Base-by-base conservation (phyloP, 2,329 filamentous ascomycete species). In the Cylindrodendrum hubeiense region DNA sequence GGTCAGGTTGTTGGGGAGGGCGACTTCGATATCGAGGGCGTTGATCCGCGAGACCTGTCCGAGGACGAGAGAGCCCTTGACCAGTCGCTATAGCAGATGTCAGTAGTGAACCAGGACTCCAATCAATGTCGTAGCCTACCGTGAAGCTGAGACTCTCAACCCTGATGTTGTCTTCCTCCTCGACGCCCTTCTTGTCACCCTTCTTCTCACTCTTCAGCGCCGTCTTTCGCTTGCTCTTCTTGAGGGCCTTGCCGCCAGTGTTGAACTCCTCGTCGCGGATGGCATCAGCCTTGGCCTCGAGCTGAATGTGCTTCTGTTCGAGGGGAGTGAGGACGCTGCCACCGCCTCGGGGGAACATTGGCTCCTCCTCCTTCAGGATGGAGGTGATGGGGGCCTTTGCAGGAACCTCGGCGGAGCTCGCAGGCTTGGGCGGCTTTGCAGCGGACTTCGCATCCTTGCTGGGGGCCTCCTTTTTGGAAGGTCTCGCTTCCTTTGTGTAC, bases 281-380 rank as follows among this genome's bases (percentile, higher is more conserved):
- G 43, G 95, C 96, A 84, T 99, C 96, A 73, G 92, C 91, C 76
- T 93, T 96, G 49, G 96, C 96, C 80, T 98, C 92, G 63, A 97
- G 91, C 75, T 96, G 92, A 68, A 99, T 98, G 80, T 98, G 94
- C 82, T 97, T 98, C 78, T 97, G 93, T 79, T 99, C 96, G 55
- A 99, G 84, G 21, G 96, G 95, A 2, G 96, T 98, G 77, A 99
- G 83, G 56, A 97, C 86, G 76, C 93, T 97, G 57, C 90, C 95
- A 46, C 96, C 97, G 60, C 96, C 96, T 85, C 96, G 90, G 71
- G 96, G 95, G 75, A 99, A 99, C 47, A 95, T 86, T 34, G 91
- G 90, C 77, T 98, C 96, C 71, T 98, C 96, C 70, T 96, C 91
- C 78, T 86, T 89, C 54, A 88, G 76, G 12, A 83, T 76, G 39